Evolutionary conservation across 768 basidiomycete species (phyloP), one percentile per base, ranked within the genome.

Genomic region (Rhizopogon sp.): DNA sequence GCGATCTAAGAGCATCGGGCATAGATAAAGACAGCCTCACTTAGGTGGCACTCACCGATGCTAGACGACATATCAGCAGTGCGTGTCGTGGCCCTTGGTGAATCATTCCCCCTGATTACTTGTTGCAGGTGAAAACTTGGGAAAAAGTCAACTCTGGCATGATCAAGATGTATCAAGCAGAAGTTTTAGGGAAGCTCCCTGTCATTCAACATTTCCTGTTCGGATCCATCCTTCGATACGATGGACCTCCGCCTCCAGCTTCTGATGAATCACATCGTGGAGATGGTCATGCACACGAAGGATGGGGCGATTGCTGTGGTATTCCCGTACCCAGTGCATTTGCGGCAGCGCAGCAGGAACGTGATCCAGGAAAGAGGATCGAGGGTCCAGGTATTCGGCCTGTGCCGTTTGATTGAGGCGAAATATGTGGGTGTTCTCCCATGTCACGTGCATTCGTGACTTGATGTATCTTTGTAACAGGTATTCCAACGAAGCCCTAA

Each of bases 11-110:
- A 31, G 6, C 1, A 46, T 13, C 17, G 29, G 28, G 11, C 58
- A 20, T 35, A 95, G 91, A 92, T 98, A 60, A 98, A 98, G 68
- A 93, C 94, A 0, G 94, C 95, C 0, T 94, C 94, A 0, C 77
- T 98, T 0, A 81, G 93, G 50, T 99, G 96, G 96, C 96, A 99
- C 72, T 97, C 93, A 0, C 96, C 96, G 1, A 98, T 99, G 96
- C 81, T 99, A 6, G 93, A 98, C 68, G 96, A 98, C 65, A 98
- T 98, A 53, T 95, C 93, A 1, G 93, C 88, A 0, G 93, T 72
- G 57, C 41, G 77, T 63, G 7, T 8, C 3, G 6, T 10, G 6
- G 1, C 53, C 52, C 49, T 28, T 39, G 20, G 13, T 16, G 25
- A 41, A 46, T 5, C 43, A 11, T 42, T 49, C 53, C 45, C 6